These are phyloP conservation scores for Saturnispora besseyi DNA, from an alignment of 805 yeast species.

Conservation along the genomic window DNA sequence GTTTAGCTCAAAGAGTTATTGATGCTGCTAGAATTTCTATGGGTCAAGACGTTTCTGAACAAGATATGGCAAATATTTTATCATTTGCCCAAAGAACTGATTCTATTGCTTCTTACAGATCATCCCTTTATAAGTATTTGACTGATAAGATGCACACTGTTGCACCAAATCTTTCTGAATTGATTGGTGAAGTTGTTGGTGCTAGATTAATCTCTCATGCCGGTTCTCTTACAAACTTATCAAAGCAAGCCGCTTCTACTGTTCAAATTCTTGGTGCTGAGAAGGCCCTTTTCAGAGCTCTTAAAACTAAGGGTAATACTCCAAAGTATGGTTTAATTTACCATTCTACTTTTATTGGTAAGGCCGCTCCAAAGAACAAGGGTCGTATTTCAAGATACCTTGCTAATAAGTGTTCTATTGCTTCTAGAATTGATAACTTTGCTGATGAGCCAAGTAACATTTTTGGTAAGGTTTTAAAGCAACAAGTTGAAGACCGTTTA, in stretches of 20 bases:
- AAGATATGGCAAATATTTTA: conserved; percentile 85
- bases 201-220: conserved; percentile 98
- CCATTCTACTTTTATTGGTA: conserved; percentile 90
- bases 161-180: conserved; percentile 93
- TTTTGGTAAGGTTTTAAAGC: conserved; percentile 84
- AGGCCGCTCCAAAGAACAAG: conserved; percentile 92
- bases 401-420: conserved; percentile 98
- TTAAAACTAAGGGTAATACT: conserved; percentile 93
- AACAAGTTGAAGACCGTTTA: conserved; percentile 97
- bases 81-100: conserved; percentile 93
- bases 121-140: conserved; percentile 72
- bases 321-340: conserved; percentile 94
- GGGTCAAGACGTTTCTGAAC: conserved; percentile 97
- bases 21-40: conserved; percentile 95
- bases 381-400: conserved; percentile 98
- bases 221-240: conserved; percentile 91
- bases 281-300: conserved; percentile 92
- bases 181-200: conserved; percentile 98
- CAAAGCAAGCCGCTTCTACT: conserved; percentile 98
- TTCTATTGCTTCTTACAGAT: conserved; percentile 83
- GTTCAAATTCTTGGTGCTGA: conserved; percentile 98
- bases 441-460: conserved; percentile 88
- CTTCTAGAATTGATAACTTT: conserved; percentile 96
- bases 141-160: conserved; percentile 95
- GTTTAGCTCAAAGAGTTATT: conserved; percentile 79